Evolutionary conservation across 495 filamentous ascomycete species (phyloP), one percentile per base, ranked within the genome.

Genomic region (Articulospora tetracladia): DNA sequence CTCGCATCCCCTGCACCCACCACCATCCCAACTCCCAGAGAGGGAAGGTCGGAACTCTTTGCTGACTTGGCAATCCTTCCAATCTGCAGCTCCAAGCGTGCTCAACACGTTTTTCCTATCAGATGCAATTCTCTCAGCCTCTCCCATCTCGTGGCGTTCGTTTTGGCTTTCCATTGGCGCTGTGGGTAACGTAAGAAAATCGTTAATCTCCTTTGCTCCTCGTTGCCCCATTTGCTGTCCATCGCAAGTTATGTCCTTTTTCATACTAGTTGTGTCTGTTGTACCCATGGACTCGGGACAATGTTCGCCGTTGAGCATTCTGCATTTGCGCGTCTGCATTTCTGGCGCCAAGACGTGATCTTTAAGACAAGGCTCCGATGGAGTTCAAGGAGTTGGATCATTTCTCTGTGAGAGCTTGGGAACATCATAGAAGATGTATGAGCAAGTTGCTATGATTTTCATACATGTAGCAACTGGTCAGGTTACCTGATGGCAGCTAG

Each of bases 121-220:
- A 51, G 4, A 23, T 12, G 23, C 15, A 15, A 24, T 19, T n/a
- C 13, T n/a, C 12, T 32, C 50, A 53, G 50, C 50, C 50, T 53
- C 20, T 19, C 25, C 25, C 25, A 15, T 28, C 28, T 26, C 7
- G 50, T 26, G 23, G 25, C 50, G 25, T 53, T 53, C 10, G 3
- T 28, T 53, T 53, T 53, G 28, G 8, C 22, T 53, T 30, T 53
- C 50, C 4, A 51, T 51, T 51, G 48, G 50, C 25, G 25, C 11
- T 30, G 50, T 17, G 50, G 50, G n/a, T 4, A 11, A n/a, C 3
- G 10, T 24, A 51, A 11, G 48, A 51, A 23, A n/a, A 17, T 53
- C 3, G 50, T 19, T 11, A 53, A 53, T 28, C 25, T 53, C 8
- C 17, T 53, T 11, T 53, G 22, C 2, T 6, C 7, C 6, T 51